Percentiles rank a stretch among this genome's conserved stretches.
Conservation (phyloP, 2,329 filamentous ascomycete species). For the Penicillium brevicompactum region DNA sequence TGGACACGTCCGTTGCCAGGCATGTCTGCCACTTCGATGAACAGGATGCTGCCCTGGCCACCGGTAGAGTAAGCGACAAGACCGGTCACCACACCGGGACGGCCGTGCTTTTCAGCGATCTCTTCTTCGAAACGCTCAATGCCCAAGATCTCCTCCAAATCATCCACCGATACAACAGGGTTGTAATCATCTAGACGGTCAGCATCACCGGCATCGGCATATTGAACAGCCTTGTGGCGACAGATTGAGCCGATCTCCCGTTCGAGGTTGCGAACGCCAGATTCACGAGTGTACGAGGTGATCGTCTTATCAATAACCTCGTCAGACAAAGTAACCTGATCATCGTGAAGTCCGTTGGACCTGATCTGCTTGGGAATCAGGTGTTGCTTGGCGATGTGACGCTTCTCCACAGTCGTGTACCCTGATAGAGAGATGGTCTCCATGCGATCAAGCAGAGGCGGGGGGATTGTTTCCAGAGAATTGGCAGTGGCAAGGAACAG, state of each 20-base stretch:
- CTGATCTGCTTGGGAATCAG: constrained; percentile 95
- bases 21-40: constrained; percentile 98
- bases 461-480: constrained; percentile 87
- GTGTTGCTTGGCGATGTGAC: constrained; percentile 89
- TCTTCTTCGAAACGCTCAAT: constrained; percentile 95
- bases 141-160: constrained; percentile 87
- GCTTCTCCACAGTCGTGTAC: constrained; percentile 96
- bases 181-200: constrained; percentile 70
- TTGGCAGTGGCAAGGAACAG: constrained; percentile 98
- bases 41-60: constrained; percentile 92
- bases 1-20: constrained; percentile 89
- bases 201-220: constrained; percentile 82
- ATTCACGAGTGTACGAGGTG: constrained; percentile 93
- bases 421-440: constrained; percentile 91
- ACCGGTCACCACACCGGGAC: constrained; percentile 92
- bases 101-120: constrained; percentile 78
- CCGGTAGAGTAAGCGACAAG: constrained; percentile 93
- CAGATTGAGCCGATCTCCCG: constrained; percentile 94
- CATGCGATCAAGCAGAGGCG: constrained; percentile 95
- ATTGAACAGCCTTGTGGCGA: constrained; percentile 92
- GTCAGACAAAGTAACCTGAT: constrained; percentile 74
- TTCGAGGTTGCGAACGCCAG: constrained; percentile 93
- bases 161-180: constrained; percentile 70
- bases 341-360: constrained; percentile 78
- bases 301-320: constrained; percentile 94